Base-by-base conservation (phyloP, 2,329 filamentous ascomycete genomes). In the Aspergillus sp. region DNA sequence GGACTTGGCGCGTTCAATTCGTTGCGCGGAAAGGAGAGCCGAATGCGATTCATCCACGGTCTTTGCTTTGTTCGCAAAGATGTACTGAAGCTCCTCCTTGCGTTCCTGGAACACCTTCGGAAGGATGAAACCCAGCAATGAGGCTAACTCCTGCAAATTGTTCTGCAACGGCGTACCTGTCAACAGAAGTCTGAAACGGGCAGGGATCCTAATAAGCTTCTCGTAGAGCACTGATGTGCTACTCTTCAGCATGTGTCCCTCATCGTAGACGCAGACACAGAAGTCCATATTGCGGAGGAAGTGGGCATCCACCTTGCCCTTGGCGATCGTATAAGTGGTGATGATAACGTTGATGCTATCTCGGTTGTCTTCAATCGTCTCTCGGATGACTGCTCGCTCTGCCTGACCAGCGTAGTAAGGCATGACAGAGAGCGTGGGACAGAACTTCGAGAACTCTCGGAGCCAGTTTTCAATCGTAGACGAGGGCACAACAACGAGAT, bases 401-500 rank as follows among this genome's bases (percentile, higher is more conserved):
- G 81, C 80, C 70, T 92, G 88, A 5, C 81, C 81, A 15, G 91
- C 91, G 67, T 91, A 84, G 85, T 91, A 91, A 1, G 88, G 85
- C 66, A 86, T 83, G 36, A 97, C 88, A 0, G 83, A 84, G 27
- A 99, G 77, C 0, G 81, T 81, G 0, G 92, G 92, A 5, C 93
- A 94, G 75, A 99, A 99, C 51, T 86, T 88, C 63, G 89, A 81
- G 70, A 99, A 96, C 74, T 99, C 95, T 54, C 88, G 86, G 54
- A 96, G 84, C 95, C 95, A 99, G 72, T 99, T 99, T 71, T 96
- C 94, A 8, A 96, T 84, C 0, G 94, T 97, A 0, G 94, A 96
- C 0, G 92, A 90, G 5, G 95, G 95, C 1, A 98, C 95, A 27
- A 99, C 88, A 39, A 99, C 85, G 38, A 99, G 79, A 72, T 96